Conservation (phyloP, 768 basidiomycete species). For the Saitozyma podzolica region DNA sequence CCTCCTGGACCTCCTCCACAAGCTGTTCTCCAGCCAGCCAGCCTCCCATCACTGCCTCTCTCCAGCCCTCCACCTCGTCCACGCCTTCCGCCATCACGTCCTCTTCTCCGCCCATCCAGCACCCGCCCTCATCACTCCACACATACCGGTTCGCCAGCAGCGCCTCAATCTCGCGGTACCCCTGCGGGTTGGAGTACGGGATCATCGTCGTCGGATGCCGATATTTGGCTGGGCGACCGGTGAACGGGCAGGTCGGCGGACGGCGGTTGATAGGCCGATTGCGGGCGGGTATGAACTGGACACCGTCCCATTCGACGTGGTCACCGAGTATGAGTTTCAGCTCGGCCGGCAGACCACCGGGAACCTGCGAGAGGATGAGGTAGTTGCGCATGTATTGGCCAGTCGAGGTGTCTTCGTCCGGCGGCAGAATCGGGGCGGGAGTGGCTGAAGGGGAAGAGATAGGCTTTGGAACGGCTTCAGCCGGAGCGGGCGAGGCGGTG, state of each 20-base stretch:
- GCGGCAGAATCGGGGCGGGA: constrained; percentile 5
- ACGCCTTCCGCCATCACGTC: constrained; percentile 41
- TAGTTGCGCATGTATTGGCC: constrained; percentile 45
- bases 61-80: constrained; percentile 39
- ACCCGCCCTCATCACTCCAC: constrained; percentile 57
- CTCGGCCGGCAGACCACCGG: constrained; percentile 57
- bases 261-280: constrained; percentile 57
- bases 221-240: constrained; percentile 74
- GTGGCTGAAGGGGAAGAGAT: not conserved
- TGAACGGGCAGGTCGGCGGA: constrained; percentile 69
- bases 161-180: constrained; percentile 65
- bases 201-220: constrained; percentile 75
- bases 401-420: constrained; percentile 5
- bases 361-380: constrained; percentile 47
- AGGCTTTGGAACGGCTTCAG: not conserved
- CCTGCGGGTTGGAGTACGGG: constrained; percentile 71
- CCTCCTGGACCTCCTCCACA: constrained; percentile 1
- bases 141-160: constrained; percentile 68
- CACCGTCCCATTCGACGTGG: constrained; percentile 64
- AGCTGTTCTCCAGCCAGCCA: constrained; percentile 35
- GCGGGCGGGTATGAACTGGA: constrained; percentile 35
- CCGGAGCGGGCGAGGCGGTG: not conserved
- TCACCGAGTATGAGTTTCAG: constrained; percentile 83
- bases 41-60: constrained; percentile 34
- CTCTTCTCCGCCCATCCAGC: constrained; percentile 45